Base-by-base conservation (phyloP, 1,284 basidiomycete species). In the Paramarasmius palmivorus region DNA sequence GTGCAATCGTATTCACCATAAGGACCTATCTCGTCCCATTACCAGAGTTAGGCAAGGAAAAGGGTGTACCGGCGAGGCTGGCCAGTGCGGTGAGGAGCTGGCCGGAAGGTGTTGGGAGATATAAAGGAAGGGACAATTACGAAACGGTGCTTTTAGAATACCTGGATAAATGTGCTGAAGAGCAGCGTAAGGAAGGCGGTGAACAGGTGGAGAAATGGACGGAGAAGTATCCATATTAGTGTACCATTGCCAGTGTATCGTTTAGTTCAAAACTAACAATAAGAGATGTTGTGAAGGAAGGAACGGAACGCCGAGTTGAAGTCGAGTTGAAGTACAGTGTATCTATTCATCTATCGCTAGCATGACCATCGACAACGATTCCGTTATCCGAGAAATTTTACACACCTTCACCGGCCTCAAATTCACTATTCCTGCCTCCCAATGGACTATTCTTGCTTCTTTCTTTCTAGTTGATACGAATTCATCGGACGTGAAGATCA, bases 1-100 rank as follows among this genome's bases (percentile, higher is more conserved):
- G 90, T 2, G 86, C 83, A 14, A 76, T 92, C 39, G 73, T 88
- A n/a, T 93, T 93, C 65, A 88, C 85, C 38, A 88, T 92, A 60
- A 76, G 88, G 15, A 88, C 87, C 35, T 90, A 92, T 66, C 61
- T 87, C 55, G 81, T 80, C n/a, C 79, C 80, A 4, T 66, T 92
- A 8, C 76, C 74, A 36, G 75, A 80, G 41, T 66, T 93, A 1
- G 82, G 70, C 25, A 62, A 72, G 50, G 90, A 92, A 64, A 73
- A 71, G 14, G 88, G 86, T 1, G 79, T 88, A 6, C 81, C 86
- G 0, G 85, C 78, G 45, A 73, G 90, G 32, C 65, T 92, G 63
- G 88, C 84, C 10, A 81, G 77, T 53, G 86, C 88, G 2, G 72
- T 92, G 41, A 68, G 83, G 57, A 82, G 80, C 60, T 90, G 88